phyloP scores from a whole-genome alignment of 1,284 basidiomycete species.

The Athelia psychrophila region DNA sequence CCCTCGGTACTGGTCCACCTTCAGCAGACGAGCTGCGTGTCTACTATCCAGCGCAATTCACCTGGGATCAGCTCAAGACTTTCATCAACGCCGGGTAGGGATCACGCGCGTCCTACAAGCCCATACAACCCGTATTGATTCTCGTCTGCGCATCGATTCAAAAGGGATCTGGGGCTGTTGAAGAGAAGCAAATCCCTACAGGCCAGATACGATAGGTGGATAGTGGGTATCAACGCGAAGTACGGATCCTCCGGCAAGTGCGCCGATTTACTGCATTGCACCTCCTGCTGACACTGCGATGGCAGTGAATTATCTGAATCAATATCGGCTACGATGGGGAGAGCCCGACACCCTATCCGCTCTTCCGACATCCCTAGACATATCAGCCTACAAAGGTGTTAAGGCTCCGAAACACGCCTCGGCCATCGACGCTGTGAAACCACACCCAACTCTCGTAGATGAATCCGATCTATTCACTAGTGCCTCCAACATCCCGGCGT shows the following conservation, averaged over 20 bases:
- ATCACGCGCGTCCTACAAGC: conserved; percentile 1
- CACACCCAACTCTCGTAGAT: background rate
- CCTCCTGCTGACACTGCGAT: conserved; percentile 5
- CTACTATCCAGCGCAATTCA: conserved; percentile 72
- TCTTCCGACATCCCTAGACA: conserved; percentile 42
- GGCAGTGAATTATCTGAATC: conserved; percentile 63
- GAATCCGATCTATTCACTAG: background rate
- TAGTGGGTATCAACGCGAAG: conserved; percentile 45
- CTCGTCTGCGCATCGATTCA: conserved; percentile 1
- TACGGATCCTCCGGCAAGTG: conserved; percentile 65
- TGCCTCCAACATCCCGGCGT: conserved; percentile 34
- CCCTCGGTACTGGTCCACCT: conserved; percentile 56
- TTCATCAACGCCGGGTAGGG: conserved; percentile 74
- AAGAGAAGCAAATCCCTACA: conserved; percentile 73
- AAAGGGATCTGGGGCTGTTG: conserved; percentile 73
- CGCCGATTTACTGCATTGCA: background rate
- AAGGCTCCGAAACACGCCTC: background rate
- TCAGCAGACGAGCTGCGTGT: conserved; percentile 62
- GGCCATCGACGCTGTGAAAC: background rate
- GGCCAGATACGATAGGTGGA: conserved; percentile 61
- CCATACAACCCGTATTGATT: conserved; percentile 6
- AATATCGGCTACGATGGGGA: conserved; percentile 71
- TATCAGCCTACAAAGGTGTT: conserved; percentile 8
- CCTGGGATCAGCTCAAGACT: conserved; percentile 70
- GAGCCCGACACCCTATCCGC: conserved; percentile 58